Base-by-base conservation (phyloP, 2,329 filamentous ascomycete genomes). In the Huntiella omanensis region DNA sequence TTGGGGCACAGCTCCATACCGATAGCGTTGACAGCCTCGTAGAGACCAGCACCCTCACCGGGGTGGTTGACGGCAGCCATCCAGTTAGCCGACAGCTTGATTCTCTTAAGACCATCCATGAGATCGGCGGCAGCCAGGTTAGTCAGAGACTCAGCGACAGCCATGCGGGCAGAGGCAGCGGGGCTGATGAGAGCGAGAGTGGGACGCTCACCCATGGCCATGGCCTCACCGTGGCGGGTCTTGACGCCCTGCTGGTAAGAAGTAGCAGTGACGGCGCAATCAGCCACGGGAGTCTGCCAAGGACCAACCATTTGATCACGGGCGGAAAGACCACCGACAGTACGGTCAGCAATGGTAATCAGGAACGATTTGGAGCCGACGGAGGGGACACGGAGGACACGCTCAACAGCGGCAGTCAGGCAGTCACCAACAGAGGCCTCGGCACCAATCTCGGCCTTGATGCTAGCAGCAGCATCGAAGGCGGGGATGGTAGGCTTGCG, bases 301-400 rank as follows among this genome's bases (percentile, higher is more conserved):
- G 83, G 85, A 1, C 91, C 91, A 46, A 95, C 88, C 75, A 96
- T 87, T 61, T 96, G 91, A 58, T 96, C 91, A 52, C 87, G 75
- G 7, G 81, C 77, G 5, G 84, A 86, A 49, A 96, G 70, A 43
- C 88, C 91, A 53, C 88, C 88, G 28, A 96, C 87, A 22, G 82
- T 85, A 51, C 91, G 76, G 61, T 96, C 91, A 43, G 83, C 87
- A 53, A 96, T 98, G 1, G 91, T 96, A 57, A 98, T 95, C 34
- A 98, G 70, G 67, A 96, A 98, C 16, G 81, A 86, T 64, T 96
- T 96, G 16, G 87, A 95, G n/a, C 86, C 88, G 16, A 96, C 91
- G 1, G 87, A 75, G 15, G 91, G 88, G 45, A 96, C 69, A 43
- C 76, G 75, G 46, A 96, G 76, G 2, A 96, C 85, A 51, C 85